Evolutionary conservation across 768 basidiomycete genomes (phyloP), one percentile per base, ranked within the genome.

Genomic region (Leccinellum rugosiceps): DNA sequence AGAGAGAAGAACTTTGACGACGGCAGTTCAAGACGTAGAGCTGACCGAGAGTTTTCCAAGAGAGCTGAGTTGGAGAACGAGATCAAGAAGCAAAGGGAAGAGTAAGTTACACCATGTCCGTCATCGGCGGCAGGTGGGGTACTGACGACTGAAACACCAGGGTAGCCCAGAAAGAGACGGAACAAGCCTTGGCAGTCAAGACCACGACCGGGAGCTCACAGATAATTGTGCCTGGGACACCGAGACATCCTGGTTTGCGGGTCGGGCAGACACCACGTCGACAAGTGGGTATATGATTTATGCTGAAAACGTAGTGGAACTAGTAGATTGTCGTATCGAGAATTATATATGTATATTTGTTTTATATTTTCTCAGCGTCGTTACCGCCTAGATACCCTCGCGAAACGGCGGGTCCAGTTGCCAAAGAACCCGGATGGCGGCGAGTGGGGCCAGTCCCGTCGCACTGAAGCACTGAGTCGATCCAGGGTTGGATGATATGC

Each of bases 1-100:
- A 90, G 94, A 69, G 95, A 98, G 76, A 97, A 97, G 80, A 92
- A 92, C 77, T 98, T 98, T 68, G 94, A 97, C 67, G 94, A 91
- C 58, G 78, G 88, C 38, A 88, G 92, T 17, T 84, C 83, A 57
- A 80, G 89, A 50, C 81, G 87, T 10, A 83, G 84, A 58, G 85
- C 90, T 13, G 92, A 95, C 68, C 82, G 88, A 47, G 95, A 98
- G 70, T 97, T 98, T 73, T 92, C 90, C 26, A 92, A 86, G 74
- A 85, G 83, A 68, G 92, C 94, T 1, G 94, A 98, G 72, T 75
- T 97, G 13, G 94, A 98, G 76, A 87, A 86, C 25, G 89, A 95
- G 75, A 96, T 98, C 77, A 92, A 92, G 13, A 81, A 80, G 55
- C 84, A 91, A 63, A 82, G 92, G 54, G 88, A 90, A 78, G 86